Evolutionary conservation across 768 basidiomycete genomes (phyloP).

Genomic region (Trametes cubensis): DNA sequence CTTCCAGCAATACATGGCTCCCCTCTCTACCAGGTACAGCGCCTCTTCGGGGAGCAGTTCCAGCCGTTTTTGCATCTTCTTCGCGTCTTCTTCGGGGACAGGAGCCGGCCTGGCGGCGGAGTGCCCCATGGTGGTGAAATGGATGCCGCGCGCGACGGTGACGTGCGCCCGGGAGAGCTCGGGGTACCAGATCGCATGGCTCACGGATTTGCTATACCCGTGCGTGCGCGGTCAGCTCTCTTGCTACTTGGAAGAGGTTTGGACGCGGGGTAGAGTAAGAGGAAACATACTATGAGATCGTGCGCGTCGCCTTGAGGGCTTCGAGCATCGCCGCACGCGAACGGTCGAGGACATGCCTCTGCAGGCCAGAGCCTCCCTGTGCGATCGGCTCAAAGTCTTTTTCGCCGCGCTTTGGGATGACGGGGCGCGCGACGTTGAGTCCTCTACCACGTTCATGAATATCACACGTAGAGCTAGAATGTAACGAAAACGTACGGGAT

Average conservation of each 20-base stretch:
- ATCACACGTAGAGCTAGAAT: too few relatives aligned
- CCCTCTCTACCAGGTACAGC: conserved; percentile 90
- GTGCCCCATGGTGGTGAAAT: conserved; percentile 82
- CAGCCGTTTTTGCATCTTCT: conserved; percentile 61
- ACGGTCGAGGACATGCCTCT: conserved; percentile 78
- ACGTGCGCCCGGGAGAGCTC: conserved; percentile 64
- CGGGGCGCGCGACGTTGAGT: conserved; percentile 48
- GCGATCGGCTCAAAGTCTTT: conserved; percentile 92
- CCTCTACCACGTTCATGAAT: neutral
- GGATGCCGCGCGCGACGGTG: conserved; percentile 76
- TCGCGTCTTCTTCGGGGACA: conserved; percentile 34
- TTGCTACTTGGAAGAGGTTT: neutral
- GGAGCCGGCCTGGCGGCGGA: conserved; percentile 58
- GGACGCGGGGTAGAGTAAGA: conserved; percentile 3
- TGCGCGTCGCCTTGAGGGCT: conserved; percentile 71
- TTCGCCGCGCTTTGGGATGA: conserved; percentile 95
- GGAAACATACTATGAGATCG: conserved; percentile 67
- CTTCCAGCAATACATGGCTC: conserved; percentile 85
- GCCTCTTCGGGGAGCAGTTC: conserved; percentile 96
- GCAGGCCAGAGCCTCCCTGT: conserved; percentile 68
- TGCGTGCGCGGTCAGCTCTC: neutral
- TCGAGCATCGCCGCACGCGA: conserved; percentile 87
- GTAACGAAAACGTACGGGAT: conserved; percentile 50
- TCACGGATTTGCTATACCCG: conserved; percentile 67
- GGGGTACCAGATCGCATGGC: conserved; percentile 82